Evolutionary conservation across 352 stramenopile species (phyloP).

Genomic region (Globisporangium lucens): DNA sequence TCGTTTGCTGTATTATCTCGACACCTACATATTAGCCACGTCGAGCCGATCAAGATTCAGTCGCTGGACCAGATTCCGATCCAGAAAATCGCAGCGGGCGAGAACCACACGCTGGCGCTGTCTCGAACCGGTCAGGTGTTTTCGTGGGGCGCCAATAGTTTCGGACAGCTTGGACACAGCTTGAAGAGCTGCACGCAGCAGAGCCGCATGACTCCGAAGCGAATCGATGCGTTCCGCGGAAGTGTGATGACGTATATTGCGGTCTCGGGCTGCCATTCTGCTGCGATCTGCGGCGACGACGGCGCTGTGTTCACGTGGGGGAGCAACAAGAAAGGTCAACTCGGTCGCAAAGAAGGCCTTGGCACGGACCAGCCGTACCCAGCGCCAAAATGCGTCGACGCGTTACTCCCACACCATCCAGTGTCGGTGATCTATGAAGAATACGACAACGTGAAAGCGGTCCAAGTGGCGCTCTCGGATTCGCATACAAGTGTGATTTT

Average conservation of each 20-base stretch:
- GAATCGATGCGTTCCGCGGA: slow-evolving; percentile 64
- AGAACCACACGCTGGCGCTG: slow-evolving; percentile 80
- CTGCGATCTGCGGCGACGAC: slow-evolving; percentile 45
- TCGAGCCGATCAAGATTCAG: slow-evolving; percentile 54
- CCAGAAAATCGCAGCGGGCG: slow-evolving; percentile 61
- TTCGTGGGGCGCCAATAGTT: slow-evolving; percentile 84
- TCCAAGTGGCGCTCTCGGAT: slow-evolving; percentile 67
- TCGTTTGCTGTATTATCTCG: neutral
- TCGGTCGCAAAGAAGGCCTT: slow-evolving; percentile 74
- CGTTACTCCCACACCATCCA: slow-evolving; percentile 44
- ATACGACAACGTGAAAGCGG: slow-evolving; percentile 36
- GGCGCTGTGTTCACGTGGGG: slow-evolving; percentile 74
- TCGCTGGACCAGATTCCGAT: slow-evolving; percentile 57
- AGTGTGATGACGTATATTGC: slow-evolving; percentile 59
- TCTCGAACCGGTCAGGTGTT: slow-evolving; percentile 65
- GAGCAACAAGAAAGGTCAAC: slow-evolving; percentile 75
- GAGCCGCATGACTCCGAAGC: slow-evolving; percentile 64
- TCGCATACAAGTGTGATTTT: slow-evolving; percentile 72
- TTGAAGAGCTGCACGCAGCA: slow-evolving; percentile 53
- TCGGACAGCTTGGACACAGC: slow-evolving; percentile 68
- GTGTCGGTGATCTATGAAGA: slow-evolving; percentile 62
- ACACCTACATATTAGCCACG: slow-evolving; percentile 30
- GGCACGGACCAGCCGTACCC: slow-evolving; percentile 61
- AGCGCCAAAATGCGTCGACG: slow-evolving; percentile 55
- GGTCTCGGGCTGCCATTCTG: slow-evolving; percentile 69